Conservation (phyloP, 2,329 filamentous ascomycete genomes). For the Fusarium fujikuroi region DNA sequence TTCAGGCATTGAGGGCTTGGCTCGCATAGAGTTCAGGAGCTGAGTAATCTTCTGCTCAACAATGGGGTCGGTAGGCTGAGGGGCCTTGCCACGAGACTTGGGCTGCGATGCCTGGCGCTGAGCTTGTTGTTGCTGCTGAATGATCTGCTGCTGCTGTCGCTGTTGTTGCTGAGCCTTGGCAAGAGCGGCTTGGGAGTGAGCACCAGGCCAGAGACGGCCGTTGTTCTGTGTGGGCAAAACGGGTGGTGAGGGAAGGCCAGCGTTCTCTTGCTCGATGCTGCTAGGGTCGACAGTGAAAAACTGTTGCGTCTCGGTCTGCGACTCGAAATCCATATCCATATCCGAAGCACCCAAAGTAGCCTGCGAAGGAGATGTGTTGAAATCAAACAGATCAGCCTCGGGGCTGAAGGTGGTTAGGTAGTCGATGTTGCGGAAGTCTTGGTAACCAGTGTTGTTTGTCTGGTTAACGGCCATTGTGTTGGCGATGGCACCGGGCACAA, state of each 20-base stretch:
- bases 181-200: constrained; percentile 89
- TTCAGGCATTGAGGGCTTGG: constrained; percentile 69
- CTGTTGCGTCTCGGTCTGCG: constrained; percentile 65
- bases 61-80: constrained; percentile 71
- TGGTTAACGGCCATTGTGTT: constrained; percentile 83
- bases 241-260: constrained; percentile 57
- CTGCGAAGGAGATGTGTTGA: constrained; percentile 74
- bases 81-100: constrained; percentile 61
- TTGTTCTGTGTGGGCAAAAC: constrained; percentile 62
- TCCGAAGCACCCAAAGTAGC: constrained; percentile 67
- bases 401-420: constrained; percentile 67
- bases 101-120: constrained; percentile 61
- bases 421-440: constrained; percentile 60
- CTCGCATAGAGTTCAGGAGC: constrained; percentile 90
- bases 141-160: constrained; percentile 71
- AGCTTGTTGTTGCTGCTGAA: constrained; percentile 58
- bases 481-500: constrained; percentile 84
- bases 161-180: constrained; percentile 78
- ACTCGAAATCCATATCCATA: constrained; percentile 71
- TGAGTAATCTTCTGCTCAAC: constrained; percentile 95
- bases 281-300: constrained; percentile 81
- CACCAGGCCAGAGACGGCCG: constrained; percentile 88
- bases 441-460: constrained; percentile 64
- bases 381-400: constrained; percentile 76
- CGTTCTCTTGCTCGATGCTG: constrained; percentile 70